Base-by-base conservation (phyloP, 2,329 filamentous ascomycete species). In the Paramyrothecium roridum region DNA sequence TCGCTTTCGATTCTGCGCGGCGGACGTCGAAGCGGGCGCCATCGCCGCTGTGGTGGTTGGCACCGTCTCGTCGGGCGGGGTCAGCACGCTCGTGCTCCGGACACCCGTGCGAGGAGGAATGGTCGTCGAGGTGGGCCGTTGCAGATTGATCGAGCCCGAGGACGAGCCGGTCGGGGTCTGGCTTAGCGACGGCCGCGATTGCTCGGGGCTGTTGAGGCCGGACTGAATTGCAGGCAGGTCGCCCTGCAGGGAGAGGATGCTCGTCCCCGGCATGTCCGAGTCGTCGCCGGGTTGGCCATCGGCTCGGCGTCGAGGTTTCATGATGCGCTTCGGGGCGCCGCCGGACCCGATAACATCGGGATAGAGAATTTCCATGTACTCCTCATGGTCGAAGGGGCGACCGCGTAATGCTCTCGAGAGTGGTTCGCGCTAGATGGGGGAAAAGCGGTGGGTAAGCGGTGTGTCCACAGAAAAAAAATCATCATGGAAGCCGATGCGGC, bases 301-400 rank as follows among this genome's bases (percentile, higher is more conserved):
- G 20, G 74, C 71, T 26, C 78, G 76, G 58, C 81, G 71, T 56
- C 80, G 72, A 11, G 80, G 77, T 64, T 81, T 83, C 70, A 82
- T 83, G 60, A 84, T 76, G 30, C 82, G 77, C 65, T 84, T 84
- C 1, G 82, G 82, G 1, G 81, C 81, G 52, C 82, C 82, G 21
- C 81, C 80, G 1, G 82, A 84, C 12, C 82, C 82, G 47, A 85
- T 74, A 10, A 85, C 82, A 54, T 85, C 82, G 30, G 81, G 81
- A 56, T 84, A 85, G 11, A 85, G 70, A 21, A 84, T 76, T 64
- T 85, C 81, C 78, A 84, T 83, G 65, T 75, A 85, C 40, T 83
- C 78, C 64, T 85, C 81, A 62, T 85, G 80, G 21, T 85, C 82
- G 61, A 85, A 85, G 1, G 82, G 78, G 16, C 82, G 75, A 33